phyloP scores from a whole-genome alignment of 495 filamentous ascomycete species.

The Halenospora varia region DNA sequence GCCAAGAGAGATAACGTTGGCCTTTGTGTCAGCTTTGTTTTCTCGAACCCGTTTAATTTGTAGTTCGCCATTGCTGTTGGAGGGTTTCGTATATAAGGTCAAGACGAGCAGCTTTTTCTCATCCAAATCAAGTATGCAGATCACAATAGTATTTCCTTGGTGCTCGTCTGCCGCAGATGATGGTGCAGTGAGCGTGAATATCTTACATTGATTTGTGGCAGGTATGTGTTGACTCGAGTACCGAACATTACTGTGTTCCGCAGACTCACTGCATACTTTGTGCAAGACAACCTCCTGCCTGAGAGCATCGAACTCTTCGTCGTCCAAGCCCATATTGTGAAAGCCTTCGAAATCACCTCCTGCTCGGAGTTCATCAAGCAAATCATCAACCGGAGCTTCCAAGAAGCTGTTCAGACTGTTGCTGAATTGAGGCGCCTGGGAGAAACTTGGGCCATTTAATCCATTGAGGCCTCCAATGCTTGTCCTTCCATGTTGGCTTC shows the following conservation, averaged over 20 bases:
- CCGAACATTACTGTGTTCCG: constrained; percentile 56
- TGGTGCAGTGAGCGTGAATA: constrained; percentile 62
- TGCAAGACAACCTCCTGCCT: constrained; percentile 69
- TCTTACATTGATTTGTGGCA: constrained; percentile 47
- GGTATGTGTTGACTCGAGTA: constrained; percentile 46
- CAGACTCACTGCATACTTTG: constrained; percentile 66
- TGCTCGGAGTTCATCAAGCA: constrained; percentile 64
- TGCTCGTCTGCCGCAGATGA: constrained; percentile 46
- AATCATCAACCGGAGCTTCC: constrained; percentile 65
- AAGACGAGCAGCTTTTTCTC: constrained; percentile 65
- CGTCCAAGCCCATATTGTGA: constrained; percentile 65
- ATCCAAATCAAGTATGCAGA: constrained; percentile 65
- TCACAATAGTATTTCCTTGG: constrained; percentile 48
- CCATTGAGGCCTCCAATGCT: constrained; percentile 35
- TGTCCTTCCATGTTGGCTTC: constrained; percentile 57
- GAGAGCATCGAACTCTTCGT: constrained; percentile 63
- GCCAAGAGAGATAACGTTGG: constrained; percentile 31
- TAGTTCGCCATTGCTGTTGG: constrained; percentile 17
- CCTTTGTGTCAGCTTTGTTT: constrained; percentile 23
- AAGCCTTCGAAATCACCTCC: constrained; percentile 63
- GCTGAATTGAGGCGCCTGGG: constrained; percentile 27
- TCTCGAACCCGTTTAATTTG: constrained; percentile 8
- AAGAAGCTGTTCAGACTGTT: constrained; percentile 45
- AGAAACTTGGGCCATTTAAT: constrained; percentile 18
- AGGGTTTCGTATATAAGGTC: constrained; percentile 48